phyloP scores from a whole-genome alignment of 176 grass and related monocot genomes.

The Thinopyrum elongatum region DNA sequence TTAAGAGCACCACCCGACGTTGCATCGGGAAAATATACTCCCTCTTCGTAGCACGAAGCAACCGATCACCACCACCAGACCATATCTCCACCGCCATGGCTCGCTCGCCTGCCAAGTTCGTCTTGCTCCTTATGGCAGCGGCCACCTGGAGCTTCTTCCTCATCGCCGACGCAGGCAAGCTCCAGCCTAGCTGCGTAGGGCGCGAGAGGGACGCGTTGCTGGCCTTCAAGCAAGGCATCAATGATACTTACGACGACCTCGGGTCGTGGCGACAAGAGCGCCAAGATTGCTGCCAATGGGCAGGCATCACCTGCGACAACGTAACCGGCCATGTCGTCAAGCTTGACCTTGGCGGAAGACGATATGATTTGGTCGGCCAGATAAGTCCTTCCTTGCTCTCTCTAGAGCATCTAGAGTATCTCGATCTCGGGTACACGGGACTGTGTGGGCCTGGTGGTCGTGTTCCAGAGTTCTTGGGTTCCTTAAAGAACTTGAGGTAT shows the following conservation, averaged over 20 bases:
- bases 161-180: not conserved
- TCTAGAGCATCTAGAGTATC: conserved; percentile 23
- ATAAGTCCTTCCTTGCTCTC: conserved; percentile 32
- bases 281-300: conserved; percentile 38
- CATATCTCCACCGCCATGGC: not conserved
- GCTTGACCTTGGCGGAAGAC: not conserved
- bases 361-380: not conserved
- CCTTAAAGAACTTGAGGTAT: conserved; percentile 19
- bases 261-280: not conserved
- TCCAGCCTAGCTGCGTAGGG: not conserved
- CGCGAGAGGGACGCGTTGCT: conserved; percentile 35
- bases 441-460: not conserved
- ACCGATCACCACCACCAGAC: not conserved
- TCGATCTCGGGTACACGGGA: not conserved
- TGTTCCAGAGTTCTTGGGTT: conserved; percentile 23
- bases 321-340: not conserved
- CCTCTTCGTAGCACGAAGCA: not conserved
- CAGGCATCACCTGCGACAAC: conserved; percentile 31
- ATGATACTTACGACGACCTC: not conserved
- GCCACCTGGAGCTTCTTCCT: not conserved
- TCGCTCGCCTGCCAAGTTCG: not conserved
- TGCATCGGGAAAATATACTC: too few species aligned
- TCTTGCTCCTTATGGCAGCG: not conserved
- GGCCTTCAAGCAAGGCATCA: conserved; percentile 36
- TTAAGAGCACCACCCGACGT: not conserved